Base-by-base conservation (phyloP, 768 basidiomycete species). In the Rhizopogon vulgaris region DNA sequence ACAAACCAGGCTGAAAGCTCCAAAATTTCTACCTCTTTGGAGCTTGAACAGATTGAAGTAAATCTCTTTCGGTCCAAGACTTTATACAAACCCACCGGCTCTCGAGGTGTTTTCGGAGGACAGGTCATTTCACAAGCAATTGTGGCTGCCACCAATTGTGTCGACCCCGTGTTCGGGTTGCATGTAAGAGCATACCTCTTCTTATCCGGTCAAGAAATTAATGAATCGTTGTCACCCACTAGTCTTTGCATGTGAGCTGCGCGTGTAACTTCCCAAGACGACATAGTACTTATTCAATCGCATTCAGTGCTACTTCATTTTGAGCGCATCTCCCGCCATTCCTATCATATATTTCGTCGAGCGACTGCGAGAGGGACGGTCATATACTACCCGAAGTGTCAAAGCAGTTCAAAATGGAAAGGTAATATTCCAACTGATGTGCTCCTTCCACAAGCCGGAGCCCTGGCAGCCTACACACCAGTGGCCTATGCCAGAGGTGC, bases 71-170 rank as follows among this genome's bases (percentile, higher is more conserved):
- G 89, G 15, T 91, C 88, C 2, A 88, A 84, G 60, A 82, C 79
- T 1, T 72, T 92, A 1, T 84, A 77, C 72, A 42, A 80, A n/a
- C 89, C 87, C 0, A 56, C 66, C 7, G 69, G 73, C 15, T 77
- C 78, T 14, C 75, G 90, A 43, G 89, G 90, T 14, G 89, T 90
- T 12, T 93, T 89, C 60, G 90, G 91, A 54, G 90, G 90, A 72
- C 89, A 92, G 67, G 90, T 93, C 52, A 90, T 94, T 57, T 90
- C 87, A 36, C 90, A 93, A 62, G 91, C 90, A 4, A 70, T 93
- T 27, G 85, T 90, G 11, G 79, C 87, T 2, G 90, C 90, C 1
- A 90, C 87, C 12, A 84, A 83, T 54, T 82, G 83, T 48, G 87
- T 93, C 0, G 71, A 81, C 40, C 73, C 82, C 10, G 74, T 69